Evolutionary conservation across 2,329 filamentous ascomycete genomes (phyloP).

Genomic region (Aspergillus tubingensis): DNA sequence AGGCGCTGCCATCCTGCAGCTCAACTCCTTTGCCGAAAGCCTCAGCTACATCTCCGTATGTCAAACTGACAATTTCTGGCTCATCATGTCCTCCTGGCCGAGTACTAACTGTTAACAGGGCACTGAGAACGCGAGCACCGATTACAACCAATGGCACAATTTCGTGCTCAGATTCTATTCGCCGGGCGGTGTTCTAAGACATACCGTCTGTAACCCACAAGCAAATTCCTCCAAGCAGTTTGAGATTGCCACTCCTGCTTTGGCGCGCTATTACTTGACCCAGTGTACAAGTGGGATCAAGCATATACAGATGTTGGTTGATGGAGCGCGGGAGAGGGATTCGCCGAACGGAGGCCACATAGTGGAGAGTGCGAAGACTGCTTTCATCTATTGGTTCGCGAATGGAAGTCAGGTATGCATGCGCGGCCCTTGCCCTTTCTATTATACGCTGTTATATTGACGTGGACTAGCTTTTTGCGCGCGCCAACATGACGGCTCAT

Average conservation of each 20-base stretch:
- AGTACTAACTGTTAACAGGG: slow-evolving; percentile 43
- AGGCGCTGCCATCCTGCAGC: slow-evolving; percentile 52
- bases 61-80: slow-evolving; percentile 17
- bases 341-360: slow-evolving; percentile 67
- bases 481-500: slow-evolving; percentile 74
- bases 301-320: slow-evolving; percentile 82
- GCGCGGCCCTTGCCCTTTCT: background rate
- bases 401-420: slow-evolving; percentile 75
- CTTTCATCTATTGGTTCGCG: slow-evolving; percentile 85
- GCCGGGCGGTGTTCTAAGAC: slow-evolving; percentile 71
- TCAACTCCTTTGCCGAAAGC: slow-evolving; percentile 59
- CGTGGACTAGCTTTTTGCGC: slow-evolving; percentile 65
- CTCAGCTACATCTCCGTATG: slow-evolving; percentile 61
- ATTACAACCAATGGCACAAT: slow-evolving; percentile 73
- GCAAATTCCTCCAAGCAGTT: slow-evolving; percentile 71
- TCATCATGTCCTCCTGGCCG: background rate
- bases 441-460: background rate
- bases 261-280: slow-evolving; percentile 86
- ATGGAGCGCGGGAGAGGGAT: slow-evolving; percentile 62
- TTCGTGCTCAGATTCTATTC: slow-evolving; percentile 86
- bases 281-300: slow-evolving; percentile 85
- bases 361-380: slow-evolving; percentile 75
- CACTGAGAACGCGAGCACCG: slow-evolving; percentile 59
- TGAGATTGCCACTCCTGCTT: slow-evolving; percentile 77
- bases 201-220: slow-evolving; percentile 61